Evolutionary conservation across 139 green algal genomes (phyloP), one percentile per base, ranked within the genome.

Genomic region (Coccomyxa sp.): DNA sequence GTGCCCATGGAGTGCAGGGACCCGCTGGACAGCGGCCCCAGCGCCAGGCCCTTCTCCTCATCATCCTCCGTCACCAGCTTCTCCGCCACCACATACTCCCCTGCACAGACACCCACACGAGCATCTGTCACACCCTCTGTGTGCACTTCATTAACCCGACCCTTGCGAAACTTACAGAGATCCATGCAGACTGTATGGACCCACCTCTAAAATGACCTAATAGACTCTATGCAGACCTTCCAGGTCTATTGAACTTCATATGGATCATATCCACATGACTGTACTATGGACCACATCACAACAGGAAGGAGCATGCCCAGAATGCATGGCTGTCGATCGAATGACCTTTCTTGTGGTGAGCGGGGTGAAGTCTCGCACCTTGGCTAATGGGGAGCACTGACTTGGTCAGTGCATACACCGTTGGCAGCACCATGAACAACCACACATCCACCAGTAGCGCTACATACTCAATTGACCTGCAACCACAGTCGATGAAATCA

Each of bases 351-450:
- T 77, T 77, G 12, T 77, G 27, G 27, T 71, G 63, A 28, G 63
- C 63, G 63, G 63, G 21, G 63, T 71, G 71, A 10, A 18, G n/a
- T 1, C 21, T 51, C 78, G 16, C 78, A 67, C 78, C 78, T 68
- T 66, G 51, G 78, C 51, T 71, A 18, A 82, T 45, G 13, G 51
- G 51, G 4, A 82, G 78, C 51, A 66, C 57, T 17, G 78, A 82
- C 16, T 71, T 68, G 18, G 78, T 67, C 9, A 45, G 51, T 28
- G 78, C 78, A 21, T 31, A 82, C 16, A 82, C 51, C 12, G 78
- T 74, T 0, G 78, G 78, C 78, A 82, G 57, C 51, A 82, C 78
- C 78, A 82, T 82, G 78, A 82, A 82, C 18, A 71, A 15, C 78
- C 78, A 82, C 51, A 82, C 57, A 30, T 71, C 78, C 51, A 82